Conservation (phyloP, 192 early-diverging fungal species). For the Coemansia sp. region DNA sequence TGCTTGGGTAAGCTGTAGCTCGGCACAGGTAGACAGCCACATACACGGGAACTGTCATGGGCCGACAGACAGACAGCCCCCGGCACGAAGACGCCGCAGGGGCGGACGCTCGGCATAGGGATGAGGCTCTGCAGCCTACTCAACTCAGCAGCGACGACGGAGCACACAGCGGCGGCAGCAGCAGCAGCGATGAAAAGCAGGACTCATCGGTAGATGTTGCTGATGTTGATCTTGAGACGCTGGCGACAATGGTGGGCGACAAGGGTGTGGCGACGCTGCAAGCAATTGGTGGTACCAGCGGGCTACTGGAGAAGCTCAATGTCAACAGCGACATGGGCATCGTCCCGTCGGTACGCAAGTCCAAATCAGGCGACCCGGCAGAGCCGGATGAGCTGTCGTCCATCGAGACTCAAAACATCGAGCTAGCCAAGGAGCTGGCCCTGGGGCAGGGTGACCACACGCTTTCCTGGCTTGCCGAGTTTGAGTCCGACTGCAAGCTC, state of each 20-base stretch:
- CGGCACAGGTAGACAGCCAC: too few species aligned
- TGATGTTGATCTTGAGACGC: slow-evolving; percentile 7
- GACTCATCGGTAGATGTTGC: slow-evolving; percentile 1
- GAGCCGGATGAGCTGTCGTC: not conserved
- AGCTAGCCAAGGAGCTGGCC: slow-evolving; percentile 34
- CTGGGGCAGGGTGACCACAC: slow-evolving; percentile 18
- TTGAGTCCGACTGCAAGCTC: slow-evolving; percentile 30
- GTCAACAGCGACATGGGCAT: slow-evolving; percentile 22
- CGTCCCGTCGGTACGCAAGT: not conserved
- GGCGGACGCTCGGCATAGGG: too few species aligned
- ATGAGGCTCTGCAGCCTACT: too few species aligned
- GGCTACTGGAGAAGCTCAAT: slow-evolving; percentile 18
- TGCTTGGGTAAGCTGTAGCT: too few species aligned
- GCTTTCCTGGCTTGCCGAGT: slow-evolving; percentile 37
- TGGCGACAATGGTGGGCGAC: slow-evolving; percentile 37
- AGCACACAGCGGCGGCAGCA: not conserved
- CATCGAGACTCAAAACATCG: not conserved
- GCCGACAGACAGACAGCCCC: too few species aligned
- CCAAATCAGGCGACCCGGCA: not conserved
- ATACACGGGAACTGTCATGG: too few species aligned
- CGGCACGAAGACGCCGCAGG: too few species aligned
- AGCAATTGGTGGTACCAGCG: slow-evolving; percentile 30
- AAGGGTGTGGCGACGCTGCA: slow-evolving; percentile 28
- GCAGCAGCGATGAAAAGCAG: not conserved
- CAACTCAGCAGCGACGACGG: too few species aligned